These are phyloP conservation scores for Colletotrichum higginsianum DNA, from an alignment of 2,329 filamentous ascomycete species.

Conservation along the genomic window DNA sequence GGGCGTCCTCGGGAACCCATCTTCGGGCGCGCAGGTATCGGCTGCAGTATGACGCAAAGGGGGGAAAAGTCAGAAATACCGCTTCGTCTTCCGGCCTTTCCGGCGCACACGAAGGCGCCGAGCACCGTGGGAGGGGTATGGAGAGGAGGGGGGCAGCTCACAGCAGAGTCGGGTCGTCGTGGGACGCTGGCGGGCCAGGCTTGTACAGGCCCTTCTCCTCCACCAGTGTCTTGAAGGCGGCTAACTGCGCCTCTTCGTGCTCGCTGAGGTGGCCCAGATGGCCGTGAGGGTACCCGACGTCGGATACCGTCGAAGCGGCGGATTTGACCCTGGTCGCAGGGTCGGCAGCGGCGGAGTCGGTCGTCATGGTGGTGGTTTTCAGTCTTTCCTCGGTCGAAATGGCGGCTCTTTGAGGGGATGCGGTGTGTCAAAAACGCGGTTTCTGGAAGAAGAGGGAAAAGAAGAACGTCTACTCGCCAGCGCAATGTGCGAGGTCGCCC, in stretches of 20 bases:
- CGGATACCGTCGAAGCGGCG: constrained; percentile 44
- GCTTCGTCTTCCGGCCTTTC: background rate
- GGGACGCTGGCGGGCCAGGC: constrained; percentile 70
- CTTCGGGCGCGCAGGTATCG: constrained; percentile 89
- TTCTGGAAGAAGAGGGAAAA: background rate
- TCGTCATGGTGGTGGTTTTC: constrained; percentile 13
- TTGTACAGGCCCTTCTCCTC: constrained; percentile 76
- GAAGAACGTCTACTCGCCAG: constrained; percentile 27
- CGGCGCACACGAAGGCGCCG: constrained; percentile 3
- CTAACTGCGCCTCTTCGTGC: constrained; percentile 77
- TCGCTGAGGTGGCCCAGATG: constrained; percentile 84
- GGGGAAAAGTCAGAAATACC: constrained; percentile 24
- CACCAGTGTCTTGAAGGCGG: constrained; percentile 79
- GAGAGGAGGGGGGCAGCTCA: constrained; percentile 57
- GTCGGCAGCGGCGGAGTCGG: constrained; percentile 29
- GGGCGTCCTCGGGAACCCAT: constrained; percentile 84
- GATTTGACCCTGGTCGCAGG: constrained; percentile 36
- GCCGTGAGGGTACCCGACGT: constrained; percentile 77
- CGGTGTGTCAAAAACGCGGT: constrained; percentile 6
- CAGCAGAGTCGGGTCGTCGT: constrained; percentile 82
- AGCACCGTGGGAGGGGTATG: background rate
- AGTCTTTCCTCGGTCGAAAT: background rate
- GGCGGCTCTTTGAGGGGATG: background rate
- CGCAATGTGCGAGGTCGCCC: constrained; percentile 24
- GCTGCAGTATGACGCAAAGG: constrained; percentile 60